Evolutionary conservation across 495 filamentous ascomycete genomes (phyloP).

Genomic region (Glonium stellatum): DNA sequence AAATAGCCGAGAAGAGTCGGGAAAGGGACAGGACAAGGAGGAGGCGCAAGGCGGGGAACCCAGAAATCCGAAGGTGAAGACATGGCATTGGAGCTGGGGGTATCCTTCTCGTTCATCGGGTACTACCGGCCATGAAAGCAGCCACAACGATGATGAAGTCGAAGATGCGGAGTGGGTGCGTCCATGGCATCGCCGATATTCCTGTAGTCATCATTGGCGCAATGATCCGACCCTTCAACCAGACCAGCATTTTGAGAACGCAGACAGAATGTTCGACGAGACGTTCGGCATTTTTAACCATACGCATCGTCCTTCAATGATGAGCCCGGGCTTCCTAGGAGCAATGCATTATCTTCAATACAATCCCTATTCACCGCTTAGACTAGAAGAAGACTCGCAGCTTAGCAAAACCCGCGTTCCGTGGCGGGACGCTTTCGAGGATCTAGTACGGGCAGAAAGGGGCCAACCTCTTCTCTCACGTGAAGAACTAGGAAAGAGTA

Average conservation of each 20-base stretch:
- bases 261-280: conserved; percentile 6
- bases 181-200: not conserved
- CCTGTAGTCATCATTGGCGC: not conserved
- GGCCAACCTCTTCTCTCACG: conserved; percentile 12
- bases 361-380: conserved; percentile 14
- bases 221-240: not conserved
- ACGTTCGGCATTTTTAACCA: not conserved
- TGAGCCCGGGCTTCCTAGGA: not conserved
- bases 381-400: conserved; percentile 10
- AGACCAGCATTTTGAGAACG: conserved; percentile 6
- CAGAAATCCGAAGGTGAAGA: not conserved
- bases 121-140: not conserved
- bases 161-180: not conserved
- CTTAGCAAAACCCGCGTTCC: conserved; percentile 1
- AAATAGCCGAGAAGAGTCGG: not conserved
- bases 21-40: not conserved
- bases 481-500: conserved; percentile 8
- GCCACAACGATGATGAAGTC: not conserved
- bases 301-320: not conserved
- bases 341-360: not conserved
- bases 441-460: conserved; percentile 11
- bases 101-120: conserved; percentile 1
- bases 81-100: conserved; percentile 8
- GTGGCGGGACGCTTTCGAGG: conserved; percentile 27
- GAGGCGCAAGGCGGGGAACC: not conserved